These are phyloP conservation scores for Leccinum subtestaceum DNA, from an alignment of 768 basidiomycete species.

Conservation along the genomic window DNA sequence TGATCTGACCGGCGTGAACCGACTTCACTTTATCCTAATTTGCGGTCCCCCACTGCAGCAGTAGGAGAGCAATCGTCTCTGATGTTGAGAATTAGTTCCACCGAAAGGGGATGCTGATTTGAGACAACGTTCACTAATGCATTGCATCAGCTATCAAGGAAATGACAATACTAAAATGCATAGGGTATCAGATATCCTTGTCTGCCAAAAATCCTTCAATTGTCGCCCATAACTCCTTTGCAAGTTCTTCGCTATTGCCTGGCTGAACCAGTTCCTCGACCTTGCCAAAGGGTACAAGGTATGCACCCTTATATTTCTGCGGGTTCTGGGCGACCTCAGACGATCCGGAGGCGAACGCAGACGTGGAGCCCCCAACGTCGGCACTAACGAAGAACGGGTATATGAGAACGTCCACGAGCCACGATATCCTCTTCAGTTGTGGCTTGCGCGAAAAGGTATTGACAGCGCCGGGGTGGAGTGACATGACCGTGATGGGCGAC, in stretches of 20 bases:
- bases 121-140: no score
- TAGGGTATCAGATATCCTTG: slow-evolving; percentile 15
- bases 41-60: no score
- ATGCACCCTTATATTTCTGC: slow-evolving; percentile 32
- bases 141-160: no score
- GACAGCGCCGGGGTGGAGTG: slow-evolving; percentile 32
- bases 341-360: slow-evolving; percentile 32
- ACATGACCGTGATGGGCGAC: slow-evolving; percentile 7
- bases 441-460: slow-evolving; percentile 30
- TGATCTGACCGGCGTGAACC: no score
- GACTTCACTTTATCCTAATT: no score
- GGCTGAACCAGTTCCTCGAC: slow-evolving; percentile 13
- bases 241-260: slow-evolving; percentile 23
- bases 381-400: slow-evolving; percentile 5
- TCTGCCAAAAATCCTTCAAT: slow-evolving; percentile 28
- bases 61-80: no score
- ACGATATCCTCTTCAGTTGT: slow-evolving; percentile 4
- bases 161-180: no score
- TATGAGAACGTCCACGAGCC: slow-evolving; percentile 16
- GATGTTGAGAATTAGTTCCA: no score
- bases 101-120: no score
- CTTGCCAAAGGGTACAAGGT: slow-evolving; percentile 28
- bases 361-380: slow-evolving; percentile 27
- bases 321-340: slow-evolving; percentile 17
- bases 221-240: slow-evolving; percentile 30